These are phyloP conservation scores for Apium graveolens DNA, from an alignment of 129 eudicot genomes.

Conservation along the genomic window DNA sequence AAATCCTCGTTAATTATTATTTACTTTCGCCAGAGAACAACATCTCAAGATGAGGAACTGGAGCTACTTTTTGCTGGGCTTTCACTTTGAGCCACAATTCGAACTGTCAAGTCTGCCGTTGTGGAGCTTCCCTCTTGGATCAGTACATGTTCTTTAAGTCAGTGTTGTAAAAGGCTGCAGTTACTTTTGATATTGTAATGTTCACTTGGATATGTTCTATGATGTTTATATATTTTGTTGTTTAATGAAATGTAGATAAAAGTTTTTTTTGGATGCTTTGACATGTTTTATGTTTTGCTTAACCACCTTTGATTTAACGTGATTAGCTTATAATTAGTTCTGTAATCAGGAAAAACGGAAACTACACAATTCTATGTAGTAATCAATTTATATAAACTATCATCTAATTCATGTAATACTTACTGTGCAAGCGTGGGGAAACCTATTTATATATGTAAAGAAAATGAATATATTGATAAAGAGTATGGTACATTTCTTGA, in stretches of 20 bases:
- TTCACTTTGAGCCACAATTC: constrained; percentile 37
- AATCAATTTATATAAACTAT: no score
- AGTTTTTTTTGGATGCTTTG: not conserved
- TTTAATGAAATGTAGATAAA: not conserved
- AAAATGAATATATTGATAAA: no score
- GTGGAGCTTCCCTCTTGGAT: not conserved
- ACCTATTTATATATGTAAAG: no score
- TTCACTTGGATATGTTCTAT: not conserved
- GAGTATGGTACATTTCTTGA: no score
- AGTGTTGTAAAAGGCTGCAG: not conserved
- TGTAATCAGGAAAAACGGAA: no score
- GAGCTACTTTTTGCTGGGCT: constrained; percentile 80
- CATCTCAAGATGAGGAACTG: constrained; percentile 75
- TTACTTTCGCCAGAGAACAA: constrained; percentile 41
- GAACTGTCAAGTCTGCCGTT: not conserved
- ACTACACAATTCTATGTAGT: no score
- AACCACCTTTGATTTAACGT: not conserved
- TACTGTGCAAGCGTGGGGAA: no score
- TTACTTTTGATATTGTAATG: not conserved
- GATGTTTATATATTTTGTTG: not conserved
- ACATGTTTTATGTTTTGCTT: not conserved
- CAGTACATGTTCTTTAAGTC: not conserved
- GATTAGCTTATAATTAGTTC: not conserved
- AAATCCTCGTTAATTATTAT: not conserved
- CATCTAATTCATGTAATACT: no score